phyloP scores from a whole-genome alignment of 371 early-diverging fungal genomes.

The Syncephalis plumigaleata region DNA sequence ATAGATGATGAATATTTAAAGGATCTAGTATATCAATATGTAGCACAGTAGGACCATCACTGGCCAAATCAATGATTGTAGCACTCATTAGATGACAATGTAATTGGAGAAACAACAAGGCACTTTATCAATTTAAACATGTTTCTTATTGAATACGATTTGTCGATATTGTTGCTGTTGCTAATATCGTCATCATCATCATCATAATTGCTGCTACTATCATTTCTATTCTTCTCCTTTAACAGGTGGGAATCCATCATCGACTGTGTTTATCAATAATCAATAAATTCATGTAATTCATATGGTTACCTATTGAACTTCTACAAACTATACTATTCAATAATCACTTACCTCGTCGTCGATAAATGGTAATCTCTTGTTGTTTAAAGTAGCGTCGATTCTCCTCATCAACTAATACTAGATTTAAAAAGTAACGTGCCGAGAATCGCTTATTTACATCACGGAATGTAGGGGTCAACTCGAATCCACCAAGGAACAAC shows the following conservation, averaged over 20 bases:
- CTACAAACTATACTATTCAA: no score
- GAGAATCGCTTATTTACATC: constrained; percentile 92
- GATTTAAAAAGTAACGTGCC: constrained; percentile 87
- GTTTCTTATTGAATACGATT: not conserved
- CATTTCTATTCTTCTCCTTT: constrained; percentile 6
- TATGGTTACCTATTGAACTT: not conserved
- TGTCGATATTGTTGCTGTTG: no score
- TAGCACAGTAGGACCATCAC: no score
- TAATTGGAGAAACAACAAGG: no score
- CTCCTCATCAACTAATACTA: constrained; percentile 95
- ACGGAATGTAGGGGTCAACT: constrained; percentile 79
- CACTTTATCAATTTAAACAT: not conserved
- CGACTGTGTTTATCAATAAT: no score
- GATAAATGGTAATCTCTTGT: constrained; percentile 84
- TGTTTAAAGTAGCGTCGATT: constrained; percentile 95
- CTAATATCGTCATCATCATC: no score
- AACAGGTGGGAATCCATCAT: constrained; percentile 16
- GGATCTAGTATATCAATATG: no score
- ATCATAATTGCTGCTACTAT: no score
- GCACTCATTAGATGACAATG: no score
- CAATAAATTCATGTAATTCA: no score
- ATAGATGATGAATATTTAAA: no score
- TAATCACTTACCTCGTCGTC: constrained; percentile 25
- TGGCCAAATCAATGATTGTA: no score
- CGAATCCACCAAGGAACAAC: constrained; percentile 92